Conservation (phyloP, 2,329 filamentous ascomycete species). For the Xylaria polymorpha region DNA sequence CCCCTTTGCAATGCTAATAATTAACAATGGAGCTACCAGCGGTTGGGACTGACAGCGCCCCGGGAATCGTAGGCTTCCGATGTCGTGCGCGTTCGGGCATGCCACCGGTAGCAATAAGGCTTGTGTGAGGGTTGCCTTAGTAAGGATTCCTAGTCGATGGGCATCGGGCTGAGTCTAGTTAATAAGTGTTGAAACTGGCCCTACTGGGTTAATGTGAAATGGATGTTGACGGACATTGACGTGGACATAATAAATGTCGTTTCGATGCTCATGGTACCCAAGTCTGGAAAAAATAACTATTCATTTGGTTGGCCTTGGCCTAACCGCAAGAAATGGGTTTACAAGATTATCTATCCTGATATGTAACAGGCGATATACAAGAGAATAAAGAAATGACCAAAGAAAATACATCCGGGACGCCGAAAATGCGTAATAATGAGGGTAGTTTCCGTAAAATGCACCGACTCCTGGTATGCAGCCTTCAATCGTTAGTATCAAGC, state of each 20-base stretch:
- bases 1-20: neutral
- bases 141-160: neutral
- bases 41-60: neutral
- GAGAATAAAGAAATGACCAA: constrained; percentile 16
- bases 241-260: neutral
- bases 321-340: neutral
- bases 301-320: neutral
- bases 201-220: neutral
- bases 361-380: constrained; percentile 33
- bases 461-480: constrained; percentile 26
- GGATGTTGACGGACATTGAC: too few species aligned
- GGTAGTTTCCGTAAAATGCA: constrained; percentile 18
- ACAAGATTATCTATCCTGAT: constrained; percentile 17
- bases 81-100: neutral
- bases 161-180: neutral
- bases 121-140: neutral
- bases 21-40: neutral
- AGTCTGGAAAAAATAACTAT: neutral
- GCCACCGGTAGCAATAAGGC: neutral
- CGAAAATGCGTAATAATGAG: constrained; percentile 37
- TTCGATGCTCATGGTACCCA: neutral
- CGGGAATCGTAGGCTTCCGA: neutral
- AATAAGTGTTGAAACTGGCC: too few species aligned
- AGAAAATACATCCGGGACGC: constrained; percentile 35
- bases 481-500: constrained; percentile 1